These are phyloP conservation scores for Coemansia asiatica DNA, from an alignment of 192 early-diverging fungal species.

Conservation along the genomic window DNA sequence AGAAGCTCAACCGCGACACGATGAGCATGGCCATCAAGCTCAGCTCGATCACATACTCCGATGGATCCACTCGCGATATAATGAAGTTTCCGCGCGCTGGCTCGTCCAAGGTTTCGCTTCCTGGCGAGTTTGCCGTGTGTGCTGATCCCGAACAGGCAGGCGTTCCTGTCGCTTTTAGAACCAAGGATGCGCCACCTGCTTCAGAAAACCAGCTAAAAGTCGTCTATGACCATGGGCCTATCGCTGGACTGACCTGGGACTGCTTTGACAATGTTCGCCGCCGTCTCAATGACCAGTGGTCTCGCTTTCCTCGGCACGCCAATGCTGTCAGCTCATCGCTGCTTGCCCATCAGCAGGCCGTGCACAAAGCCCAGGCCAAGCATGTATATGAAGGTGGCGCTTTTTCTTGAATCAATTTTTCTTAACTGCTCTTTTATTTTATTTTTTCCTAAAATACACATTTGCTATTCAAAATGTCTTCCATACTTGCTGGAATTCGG, in stretches of 20 bases:
- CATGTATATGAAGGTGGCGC: conserved; percentile 20
- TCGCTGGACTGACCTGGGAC: conserved; percentile 54
- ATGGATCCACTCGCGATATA: conserved; percentile 68
- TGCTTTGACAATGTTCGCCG: conserved; percentile 60
- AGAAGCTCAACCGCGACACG: conserved; percentile 84
- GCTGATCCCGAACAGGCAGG: conserved; percentile 27
- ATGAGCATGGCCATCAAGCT: conserved; percentile 88
- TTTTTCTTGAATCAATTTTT: conserved; percentile 11
- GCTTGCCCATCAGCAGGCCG: conserved; percentile 23
- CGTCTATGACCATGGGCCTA: conserved; percentile 65
- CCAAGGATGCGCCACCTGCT: conserved; percentile 20
- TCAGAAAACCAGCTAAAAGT: conserved; percentile 55
- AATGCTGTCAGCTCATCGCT: conserved; percentile 43
- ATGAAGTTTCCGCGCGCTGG: conserved; percentile 88
- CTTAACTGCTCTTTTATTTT: neutral
- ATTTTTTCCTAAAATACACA: neutral
- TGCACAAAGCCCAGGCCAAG: conserved; percentile 18
- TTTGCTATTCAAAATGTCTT: conserved; percentile 14
- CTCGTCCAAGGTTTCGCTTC: conserved; percentile 70
- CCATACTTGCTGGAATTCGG: conserved; percentile 40
- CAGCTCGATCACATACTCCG: conserved; percentile 63
- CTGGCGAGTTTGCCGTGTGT: conserved; percentile 58
- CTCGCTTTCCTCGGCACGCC: conserved; percentile 41
- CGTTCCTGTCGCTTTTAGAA: conserved; percentile 35
- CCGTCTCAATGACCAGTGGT: conserved; percentile 63